Conservation (phyloP, 2,329 filamentous ascomycete species). For the Stenocarpella maydis region DNA sequence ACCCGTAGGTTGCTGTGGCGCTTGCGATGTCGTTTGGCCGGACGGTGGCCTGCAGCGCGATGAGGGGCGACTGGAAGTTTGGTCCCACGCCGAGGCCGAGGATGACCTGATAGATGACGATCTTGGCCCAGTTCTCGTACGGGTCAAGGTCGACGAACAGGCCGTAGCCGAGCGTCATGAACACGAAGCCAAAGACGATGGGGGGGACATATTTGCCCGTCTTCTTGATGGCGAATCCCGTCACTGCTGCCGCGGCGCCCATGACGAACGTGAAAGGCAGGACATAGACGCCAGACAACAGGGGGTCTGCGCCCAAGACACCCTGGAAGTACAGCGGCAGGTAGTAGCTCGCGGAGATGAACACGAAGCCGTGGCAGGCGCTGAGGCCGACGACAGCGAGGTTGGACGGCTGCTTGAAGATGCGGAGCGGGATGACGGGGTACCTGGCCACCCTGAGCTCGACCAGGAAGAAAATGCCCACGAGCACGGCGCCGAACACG, state of each 20-base stretch:
- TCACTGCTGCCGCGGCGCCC: conserved; percentile 51
- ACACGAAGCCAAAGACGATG: conserved; percentile 60
- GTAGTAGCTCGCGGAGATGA: conserved; percentile 74
- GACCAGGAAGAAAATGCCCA: conserved; percentile 63
- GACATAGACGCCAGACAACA: conserved; percentile 68
- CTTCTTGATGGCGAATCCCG: conserved; percentile 55
- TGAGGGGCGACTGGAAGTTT: conserved; percentile 69
- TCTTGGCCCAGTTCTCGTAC: conserved; percentile 54
- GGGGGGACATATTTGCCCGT: conserved; percentile 66
- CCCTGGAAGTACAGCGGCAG: conserved; percentile 78
- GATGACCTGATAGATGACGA: conserved; percentile 65
- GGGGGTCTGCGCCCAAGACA: conserved; percentile 66
- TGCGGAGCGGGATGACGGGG: conserved; percentile 72
- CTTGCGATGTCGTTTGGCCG: conserved; percentile 67
- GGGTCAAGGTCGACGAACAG: conserved; percentile 64
- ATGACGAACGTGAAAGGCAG: conserved; percentile 66
- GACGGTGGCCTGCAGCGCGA: conserved; percentile 71
- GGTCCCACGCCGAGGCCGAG: conserved; percentile 68
- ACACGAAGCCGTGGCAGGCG: conserved; percentile 62
- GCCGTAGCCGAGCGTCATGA: conserved; percentile 68
- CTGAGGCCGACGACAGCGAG: conserved; percentile 60
- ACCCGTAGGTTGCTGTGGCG: conserved; percentile 68
- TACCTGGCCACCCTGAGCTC: conserved; percentile 71
- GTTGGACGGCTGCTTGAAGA: conserved; percentile 66
- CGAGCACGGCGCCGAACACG: conserved; percentile 62